Conservation (phyloP, 495 filamentous ascomycete genomes). For the Venustampulla echinocandica region DNA sequence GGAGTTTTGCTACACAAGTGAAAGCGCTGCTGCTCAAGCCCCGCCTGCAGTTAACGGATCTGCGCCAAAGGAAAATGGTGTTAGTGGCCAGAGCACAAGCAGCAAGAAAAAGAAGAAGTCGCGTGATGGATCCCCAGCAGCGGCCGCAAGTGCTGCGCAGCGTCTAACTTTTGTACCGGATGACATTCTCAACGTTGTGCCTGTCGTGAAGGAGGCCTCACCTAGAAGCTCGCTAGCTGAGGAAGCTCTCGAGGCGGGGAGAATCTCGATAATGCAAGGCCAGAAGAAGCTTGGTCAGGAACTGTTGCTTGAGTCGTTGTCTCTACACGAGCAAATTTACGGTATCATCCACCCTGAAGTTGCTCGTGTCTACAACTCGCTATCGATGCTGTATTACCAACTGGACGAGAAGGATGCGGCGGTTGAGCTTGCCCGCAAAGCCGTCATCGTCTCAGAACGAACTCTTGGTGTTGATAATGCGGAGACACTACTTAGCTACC, state of each 20-base stretch:
- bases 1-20: conserved; percentile 61
- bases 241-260: conserved; percentile 90
- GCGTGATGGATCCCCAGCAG: conserved; percentile 39
- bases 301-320: conserved; percentile 87
- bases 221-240: conserved; percentile 84
- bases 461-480: conserved; percentile 89
- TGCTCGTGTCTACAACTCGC: conserved; percentile 84
- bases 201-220: conserved; percentile 86
- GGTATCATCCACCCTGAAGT: conserved; percentile 96
- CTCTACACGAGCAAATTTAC: conserved; percentile 97
- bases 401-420: conserved; percentile 93
- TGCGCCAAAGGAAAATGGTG: conserved; percentile 19
- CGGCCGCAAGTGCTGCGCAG: conserved; percentile 29
- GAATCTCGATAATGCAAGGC: conserved; percentile 87
- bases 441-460: conserved; percentile 90
- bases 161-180: conserved; percentile 67
- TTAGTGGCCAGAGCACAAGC: conserved; percentile 37
- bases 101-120: conserved; percentile 68
- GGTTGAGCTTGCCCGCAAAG: conserved; percentile 90
- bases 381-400: conserved; percentile 92
- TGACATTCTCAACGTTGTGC: conserved; percentile 85
- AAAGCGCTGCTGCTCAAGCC: conserved; percentile 27
- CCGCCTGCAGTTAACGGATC: conserved; percentile 23
- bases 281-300: conserved; percentile 96
- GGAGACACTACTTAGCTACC: conserved; percentile 88